A percentile compares a stretch with the other conserved stretches of the same genome.
Evolutionary conservation across 768 basidiomycete genomes (phyloP).

Genomic region (Mycena indigotica): DNA sequence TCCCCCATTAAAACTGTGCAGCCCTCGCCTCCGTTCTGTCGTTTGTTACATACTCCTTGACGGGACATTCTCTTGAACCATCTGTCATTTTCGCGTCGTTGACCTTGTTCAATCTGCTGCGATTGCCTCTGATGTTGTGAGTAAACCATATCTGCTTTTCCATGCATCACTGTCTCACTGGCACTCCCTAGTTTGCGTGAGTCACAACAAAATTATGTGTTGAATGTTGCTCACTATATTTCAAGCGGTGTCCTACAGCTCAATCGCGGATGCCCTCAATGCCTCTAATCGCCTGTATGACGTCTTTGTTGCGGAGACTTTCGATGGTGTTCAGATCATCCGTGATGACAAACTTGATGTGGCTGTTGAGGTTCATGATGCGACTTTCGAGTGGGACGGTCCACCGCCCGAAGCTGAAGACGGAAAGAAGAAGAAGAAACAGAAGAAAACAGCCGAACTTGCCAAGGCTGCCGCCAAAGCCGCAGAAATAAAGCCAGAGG

Average conservation of each 20-base stretch:
- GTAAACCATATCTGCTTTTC: neutral
- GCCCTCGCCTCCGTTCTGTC: slow-evolving; percentile 75
- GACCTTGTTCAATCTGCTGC: slow-evolving; percentile 80
- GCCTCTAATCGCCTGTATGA: slow-evolving; percentile 75
- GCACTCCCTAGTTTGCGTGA: slow-evolving; percentile 38
- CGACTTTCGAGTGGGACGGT: slow-evolving; percentile 86
- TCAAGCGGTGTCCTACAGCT: slow-evolving; percentile 65
- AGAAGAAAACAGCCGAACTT: slow-evolving; percentile 15
- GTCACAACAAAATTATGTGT: slow-evolving; percentile 22
- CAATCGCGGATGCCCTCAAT: slow-evolving; percentile 84
- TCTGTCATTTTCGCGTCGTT: slow-evolving; percentile 83
- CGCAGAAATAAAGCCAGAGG: slow-evolving; percentile 26
- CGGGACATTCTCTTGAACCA: slow-evolving; percentile 69
- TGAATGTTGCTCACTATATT: slow-evolving; percentile 11
- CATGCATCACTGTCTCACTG: neutral
- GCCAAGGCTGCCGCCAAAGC: slow-evolving; percentile 18
- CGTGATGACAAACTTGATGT: slow-evolving; percentile 57
- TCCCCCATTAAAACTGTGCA: neutral
- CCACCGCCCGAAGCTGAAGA: slow-evolving; percentile 56
- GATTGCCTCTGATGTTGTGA: slow-evolving; percentile 79
- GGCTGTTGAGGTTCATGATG: slow-evolving; percentile 69
- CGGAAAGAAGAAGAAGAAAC: slow-evolving; percentile 39
- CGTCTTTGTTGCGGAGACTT: slow-evolving; percentile 83
- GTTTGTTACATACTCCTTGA: slow-evolving; percentile 74
- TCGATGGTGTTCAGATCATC: slow-evolving; percentile 53